These are phyloP conservation scores for Physcomitrellopsis africana DNA, from an alignment of 225 moss, liverwort and hornwort genomes.

Conservation along the genomic window DNA sequence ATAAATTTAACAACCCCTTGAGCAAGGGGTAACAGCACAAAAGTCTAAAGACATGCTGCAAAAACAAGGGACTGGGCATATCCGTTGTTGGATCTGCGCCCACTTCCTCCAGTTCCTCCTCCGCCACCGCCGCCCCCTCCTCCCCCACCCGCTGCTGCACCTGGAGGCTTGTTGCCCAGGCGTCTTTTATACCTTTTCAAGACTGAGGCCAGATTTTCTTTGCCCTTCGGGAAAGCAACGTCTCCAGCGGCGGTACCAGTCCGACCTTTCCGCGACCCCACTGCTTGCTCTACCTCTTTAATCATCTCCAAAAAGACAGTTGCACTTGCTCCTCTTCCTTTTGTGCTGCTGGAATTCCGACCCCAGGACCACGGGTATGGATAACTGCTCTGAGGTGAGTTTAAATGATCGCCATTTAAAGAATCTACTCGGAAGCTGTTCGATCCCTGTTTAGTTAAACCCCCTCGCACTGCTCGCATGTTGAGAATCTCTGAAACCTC, in stretches of 20 bases:
- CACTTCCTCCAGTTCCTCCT: constrained; percentile 36
- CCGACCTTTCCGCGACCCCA: constrained; percentile 85
- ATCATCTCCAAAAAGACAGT: constrained; percentile 82
- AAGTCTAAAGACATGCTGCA: constrained; percentile 51
- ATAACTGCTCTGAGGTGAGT: constrained; percentile 43
- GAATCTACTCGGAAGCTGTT: constrained; percentile 41
- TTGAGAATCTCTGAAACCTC: constrained; percentile 47
- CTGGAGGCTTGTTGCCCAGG: constrained; percentile 69
- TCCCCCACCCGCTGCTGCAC: constrained; percentile 31
- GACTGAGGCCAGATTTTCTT: constrained; percentile 90
- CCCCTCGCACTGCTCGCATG: constrained; percentile 32
- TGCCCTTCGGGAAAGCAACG: constrained; percentile 90
- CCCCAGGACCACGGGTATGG: constrained; percentile 83
- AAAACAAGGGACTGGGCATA: constrained; percentile 52
- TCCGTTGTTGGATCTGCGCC: constrained; percentile 46
- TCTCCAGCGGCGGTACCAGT: constrained; percentile 94
- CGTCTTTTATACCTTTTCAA: constrained; percentile 86
- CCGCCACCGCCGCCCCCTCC: constrained; percentile 34
- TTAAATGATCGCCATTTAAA: constrained; percentile 53
- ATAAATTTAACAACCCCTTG: constrained; percentile 40
- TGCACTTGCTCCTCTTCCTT: constrained; percentile 68
- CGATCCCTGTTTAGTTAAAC: constrained; percentile 47
- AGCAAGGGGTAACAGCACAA: constrained; percentile 55
- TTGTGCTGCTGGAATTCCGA: constrained; percentile 57
- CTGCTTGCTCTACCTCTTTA: constrained; percentile 88